These are phyloP conservation scores for Paraphaeosphaeria sporulosa DNA, from an alignment of 2,329 filamentous ascomycete species.

Conservation along the genomic window DNA sequence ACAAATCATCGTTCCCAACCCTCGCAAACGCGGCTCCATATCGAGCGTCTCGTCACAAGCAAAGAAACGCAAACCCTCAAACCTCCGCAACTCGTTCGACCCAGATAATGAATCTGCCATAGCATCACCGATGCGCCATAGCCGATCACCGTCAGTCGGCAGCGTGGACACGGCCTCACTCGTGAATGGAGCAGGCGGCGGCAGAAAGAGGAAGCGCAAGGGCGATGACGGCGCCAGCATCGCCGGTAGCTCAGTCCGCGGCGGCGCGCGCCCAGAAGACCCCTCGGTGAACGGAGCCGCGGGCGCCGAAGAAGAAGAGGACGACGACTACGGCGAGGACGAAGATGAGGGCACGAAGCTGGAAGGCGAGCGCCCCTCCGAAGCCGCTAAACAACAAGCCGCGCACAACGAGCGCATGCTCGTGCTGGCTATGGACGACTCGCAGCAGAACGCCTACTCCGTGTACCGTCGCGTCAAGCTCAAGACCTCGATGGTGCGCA, in stretches of 20 bases:
- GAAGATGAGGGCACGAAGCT: conserved; percentile 62
- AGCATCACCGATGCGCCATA: conserved; percentile 61
- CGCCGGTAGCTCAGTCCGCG: conserved; percentile 47
- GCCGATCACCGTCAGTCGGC: conserved; percentile 72
- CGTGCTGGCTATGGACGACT: conserved; percentile 69
- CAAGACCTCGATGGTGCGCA: conserved; percentile 72
- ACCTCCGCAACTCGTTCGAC: conserved; percentile 81
- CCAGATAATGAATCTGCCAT: conserved; percentile 62
- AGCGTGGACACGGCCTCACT: conserved; percentile 62
- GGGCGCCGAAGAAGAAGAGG: conserved; percentile 53
- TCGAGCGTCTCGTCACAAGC: conserved; percentile 56
- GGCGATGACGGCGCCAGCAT: conserved; percentile 42
- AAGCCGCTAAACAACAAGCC: conserved; percentile 69
- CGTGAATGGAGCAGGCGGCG: conserved; percentile 38
- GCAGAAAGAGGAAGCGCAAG: conserved; percentile 68
- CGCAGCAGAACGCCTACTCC: conserved; percentile 75
- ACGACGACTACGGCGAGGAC: conserved; percentile 64
- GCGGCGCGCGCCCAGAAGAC: conserved; percentile 25
- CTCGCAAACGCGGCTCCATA: conserved; percentile 70
- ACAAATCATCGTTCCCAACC: conserved; percentile 56
- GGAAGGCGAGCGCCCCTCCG: conserved; percentile 60
- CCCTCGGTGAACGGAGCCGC: conserved; percentile 11
- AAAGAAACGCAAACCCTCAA: conserved; percentile 77
- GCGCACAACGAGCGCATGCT: conserved; percentile 72
- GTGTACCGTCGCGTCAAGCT: conserved; percentile 74